Evolutionary conservation across 768 basidiomycete species (phyloP).

Genomic region (Collybia nuda): DNA sequence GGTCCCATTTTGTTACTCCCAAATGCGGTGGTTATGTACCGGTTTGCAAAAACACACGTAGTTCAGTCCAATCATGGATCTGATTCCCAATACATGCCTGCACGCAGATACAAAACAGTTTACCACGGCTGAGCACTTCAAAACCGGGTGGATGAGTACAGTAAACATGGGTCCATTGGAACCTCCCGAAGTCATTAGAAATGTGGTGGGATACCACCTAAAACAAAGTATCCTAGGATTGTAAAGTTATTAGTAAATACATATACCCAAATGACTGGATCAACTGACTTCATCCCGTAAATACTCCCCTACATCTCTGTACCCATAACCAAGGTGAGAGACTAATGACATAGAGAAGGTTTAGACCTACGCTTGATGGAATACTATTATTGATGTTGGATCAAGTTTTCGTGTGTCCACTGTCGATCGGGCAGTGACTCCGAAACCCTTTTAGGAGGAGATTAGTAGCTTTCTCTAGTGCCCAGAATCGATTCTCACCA

Average conservation of each 20-base stretch:
- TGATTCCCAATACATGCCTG: slow-evolving; percentile 9
- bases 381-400: slow-evolving; percentile 95
- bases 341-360: slow-evolving; percentile 4
- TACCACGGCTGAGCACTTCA: slow-evolving; percentile 45
- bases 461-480: neutral
- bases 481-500: slow-evolving; percentile 51
- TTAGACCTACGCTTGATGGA: slow-evolving; percentile 89
- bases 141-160: slow-evolving; percentile 24
- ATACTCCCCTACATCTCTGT: slow-evolving; percentile 96
- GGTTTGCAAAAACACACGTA: neutral
- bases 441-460: slow-evolving; percentile 73
- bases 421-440: slow-evolving; percentile 94
- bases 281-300: slow-evolving; percentile 85
- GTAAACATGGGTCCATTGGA: slow-evolving; percentile 14
- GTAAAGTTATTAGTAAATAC: slow-evolving; percentile 9
- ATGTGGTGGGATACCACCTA: slow-evolving; percentile 24
- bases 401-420: slow-evolving; percentile 96
- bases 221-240: slow-evolving; percentile 73
- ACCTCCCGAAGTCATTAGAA: slow-evolving; percentile 11
- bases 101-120: slow-evolving; percentile 14
- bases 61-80: slow-evolving; percentile 4
- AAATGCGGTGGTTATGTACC: no score
- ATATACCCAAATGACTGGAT: neutral
- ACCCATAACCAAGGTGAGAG: slow-evolving; percentile 6
- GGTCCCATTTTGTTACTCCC: no score